phyloP scores from a whole-genome alignment of 2,329 filamentous ascomycete species.

The Colletotrichum tanaceti region DNA sequence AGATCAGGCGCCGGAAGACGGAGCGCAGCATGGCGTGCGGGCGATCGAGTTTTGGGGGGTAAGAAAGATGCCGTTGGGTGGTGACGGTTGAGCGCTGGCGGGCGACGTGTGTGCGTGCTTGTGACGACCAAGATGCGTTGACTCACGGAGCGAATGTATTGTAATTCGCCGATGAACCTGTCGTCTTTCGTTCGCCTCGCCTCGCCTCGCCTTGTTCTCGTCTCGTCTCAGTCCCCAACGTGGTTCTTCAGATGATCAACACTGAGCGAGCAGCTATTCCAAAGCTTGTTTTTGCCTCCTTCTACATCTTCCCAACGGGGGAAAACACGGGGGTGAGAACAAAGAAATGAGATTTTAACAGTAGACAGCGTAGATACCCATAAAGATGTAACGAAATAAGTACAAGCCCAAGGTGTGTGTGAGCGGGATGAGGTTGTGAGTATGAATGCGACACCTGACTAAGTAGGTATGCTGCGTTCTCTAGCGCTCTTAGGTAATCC shows the following conservation, averaged over 20 bases:
- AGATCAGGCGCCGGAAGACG: constrained; percentile 31
- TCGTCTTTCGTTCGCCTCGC: not conserved
- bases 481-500: constrained; percentile 36
- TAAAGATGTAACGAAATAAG: not conserved
- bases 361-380: no score
- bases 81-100: not conserved
- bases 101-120: not conserved
- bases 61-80: no score
- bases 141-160: no score
- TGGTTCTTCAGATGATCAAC: not conserved
- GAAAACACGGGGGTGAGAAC: no score
- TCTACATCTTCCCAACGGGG: constrained; percentile 6
- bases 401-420: not conserved
- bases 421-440: constrained; percentile 1
- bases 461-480: constrained; percentile 18
- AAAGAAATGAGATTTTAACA: not conserved
- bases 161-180: not conserved
- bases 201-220: not conserved
- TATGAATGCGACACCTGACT: constrained; percentile 24
- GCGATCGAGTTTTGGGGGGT: no score
- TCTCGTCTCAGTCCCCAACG: constrained; percentile 1
- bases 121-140: no score
- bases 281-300: not conserved
- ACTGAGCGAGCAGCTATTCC: not conserved
- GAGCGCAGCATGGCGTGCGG: constrained; percentile 33